Percentiles rank a stretch among this genome's conserved stretches.
Evolutionary conservation across 768 basidiomycete species (phyloP).

Genomic region (Gymnopilus dilepis): DNA sequence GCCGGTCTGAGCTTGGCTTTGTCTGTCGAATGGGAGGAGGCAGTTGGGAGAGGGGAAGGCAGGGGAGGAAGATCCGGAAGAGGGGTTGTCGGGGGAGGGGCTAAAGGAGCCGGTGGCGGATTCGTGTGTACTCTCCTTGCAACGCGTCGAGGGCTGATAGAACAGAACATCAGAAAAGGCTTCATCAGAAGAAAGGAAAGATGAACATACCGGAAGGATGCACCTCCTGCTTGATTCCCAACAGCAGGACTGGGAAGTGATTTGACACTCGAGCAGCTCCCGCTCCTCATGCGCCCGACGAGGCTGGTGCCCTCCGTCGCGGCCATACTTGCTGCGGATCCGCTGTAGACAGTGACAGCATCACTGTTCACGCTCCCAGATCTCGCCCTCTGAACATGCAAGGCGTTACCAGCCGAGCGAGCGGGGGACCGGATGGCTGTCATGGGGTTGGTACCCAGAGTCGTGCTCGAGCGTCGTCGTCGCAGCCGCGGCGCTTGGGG

Average conservation of each 20-base stretch:
- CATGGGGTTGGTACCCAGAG: constrained; percentile 57
- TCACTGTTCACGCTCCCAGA: constrained; percentile 48
- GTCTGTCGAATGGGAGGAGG: neutral
- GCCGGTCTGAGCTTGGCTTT: constrained; percentile 17
- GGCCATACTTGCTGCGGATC: constrained; percentile 28
- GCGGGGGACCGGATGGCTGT: constrained; percentile 61
- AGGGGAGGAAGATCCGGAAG: constrained; percentile 39
- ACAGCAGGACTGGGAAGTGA: constrained; percentile 10
- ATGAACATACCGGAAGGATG: constrained; percentile 23
- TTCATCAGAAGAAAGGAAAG: constrained; percentile 6
- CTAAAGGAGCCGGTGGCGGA: constrained; percentile 37
- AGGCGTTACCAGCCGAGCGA: constrained; percentile 53
- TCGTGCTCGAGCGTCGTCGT: constrained; percentile 68
- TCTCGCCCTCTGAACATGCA: constrained; percentile 55
- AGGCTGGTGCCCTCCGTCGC: constrained; percentile 46
- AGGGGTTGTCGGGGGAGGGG: constrained; percentile 46
- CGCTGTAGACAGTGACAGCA: constrained; percentile 3
- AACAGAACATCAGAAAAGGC: constrained; percentile 2
- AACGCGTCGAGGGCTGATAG: constrained; percentile 44
- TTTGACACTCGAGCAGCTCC: constrained; percentile 47
- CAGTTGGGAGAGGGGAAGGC: neutral
- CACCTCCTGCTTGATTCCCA: constrained; percentile 3
- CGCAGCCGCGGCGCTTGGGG: constrained; percentile 50
- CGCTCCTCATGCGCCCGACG: constrained; percentile 60
- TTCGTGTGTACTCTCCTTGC: constrained; percentile 40